Percentiles rank a stretch among this genome's conserved stretches.
phyloP scores from a whole-genome alignment of 306 rosid genomes.

The Malus orientalis region DNA sequence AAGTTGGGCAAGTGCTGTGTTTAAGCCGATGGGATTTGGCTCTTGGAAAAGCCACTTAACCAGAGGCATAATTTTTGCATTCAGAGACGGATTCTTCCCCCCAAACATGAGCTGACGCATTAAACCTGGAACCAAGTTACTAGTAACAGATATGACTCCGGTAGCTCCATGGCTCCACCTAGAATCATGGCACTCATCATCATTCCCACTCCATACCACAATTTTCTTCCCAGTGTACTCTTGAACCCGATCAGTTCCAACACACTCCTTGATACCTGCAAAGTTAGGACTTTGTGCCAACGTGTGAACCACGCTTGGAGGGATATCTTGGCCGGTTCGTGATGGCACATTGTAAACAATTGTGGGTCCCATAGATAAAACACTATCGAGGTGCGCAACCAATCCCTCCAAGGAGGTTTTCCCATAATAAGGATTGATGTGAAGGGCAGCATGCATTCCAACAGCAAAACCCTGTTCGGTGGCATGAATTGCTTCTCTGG shows the following conservation, averaged over 20 bases:
- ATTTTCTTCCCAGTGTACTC: slow-evolving; percentile 52
- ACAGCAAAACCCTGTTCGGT: slow-evolving; percentile 95
- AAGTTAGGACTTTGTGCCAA: slow-evolving; percentile 51
- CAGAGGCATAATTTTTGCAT: slow-evolving; percentile 62
- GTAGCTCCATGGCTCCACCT: slow-evolving; percentile 93
- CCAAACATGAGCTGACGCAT: slow-evolving; percentile 69
- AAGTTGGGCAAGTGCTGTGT: slow-evolving; percentile 95
- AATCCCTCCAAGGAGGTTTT: slow-evolving; percentile 81
- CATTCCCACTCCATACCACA: slow-evolving; percentile 92
- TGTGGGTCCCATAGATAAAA: slow-evolving; percentile 83
- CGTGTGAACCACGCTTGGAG: slow-evolving; percentile 54
- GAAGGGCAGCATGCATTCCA: slow-evolving; percentile 99
- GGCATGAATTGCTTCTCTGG: slow-evolving; percentile 95
- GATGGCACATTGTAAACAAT: slow-evolving; percentile 90
- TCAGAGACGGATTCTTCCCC: slow-evolving; percentile 55
- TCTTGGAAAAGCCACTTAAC: slow-evolving; percentile 76
- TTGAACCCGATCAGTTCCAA: slow-evolving; percentile 63
- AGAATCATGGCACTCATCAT: slow-evolving; percentile 84
- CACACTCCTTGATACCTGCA: slow-evolving; percentile 95
- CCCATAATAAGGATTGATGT: slow-evolving; percentile 91
- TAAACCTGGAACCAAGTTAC: slow-evolving; percentile 83
- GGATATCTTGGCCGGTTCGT: slow-evolving; percentile 94
- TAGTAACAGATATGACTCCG: slow-evolving; percentile 82
- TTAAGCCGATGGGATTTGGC: slow-evolving; percentile 87
- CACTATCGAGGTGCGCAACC: slow-evolving; percentile 64